phyloP scores from a whole-genome alignment of 2,329 filamentous ascomycete genomes.

The Xenoacremonium recifei region DNA sequence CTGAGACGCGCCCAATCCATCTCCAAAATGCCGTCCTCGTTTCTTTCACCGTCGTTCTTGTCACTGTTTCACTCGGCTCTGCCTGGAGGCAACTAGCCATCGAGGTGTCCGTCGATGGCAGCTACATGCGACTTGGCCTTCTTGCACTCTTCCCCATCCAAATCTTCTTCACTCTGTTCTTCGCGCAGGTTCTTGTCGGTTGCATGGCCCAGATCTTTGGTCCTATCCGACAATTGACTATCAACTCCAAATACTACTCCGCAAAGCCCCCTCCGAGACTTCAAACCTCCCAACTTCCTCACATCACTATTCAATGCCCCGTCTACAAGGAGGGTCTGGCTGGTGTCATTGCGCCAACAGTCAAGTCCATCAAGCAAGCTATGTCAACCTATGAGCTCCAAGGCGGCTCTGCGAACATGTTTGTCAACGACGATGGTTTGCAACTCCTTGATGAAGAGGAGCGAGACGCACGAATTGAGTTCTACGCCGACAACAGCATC shows the following conservation, averaged over 20 bases:
- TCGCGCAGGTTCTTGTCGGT: conserved; percentile 74
- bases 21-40: conserved; percentile 70
- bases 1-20: conserved; percentile 65
- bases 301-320: conserved; percentile 81
- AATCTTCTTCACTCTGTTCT: conserved; percentile 80
- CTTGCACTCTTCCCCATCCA: conserved; percentile 67
- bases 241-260: conserved; percentile 82
- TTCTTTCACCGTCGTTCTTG: conserved; percentile 62
- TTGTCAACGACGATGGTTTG: conserved; percentile 73
- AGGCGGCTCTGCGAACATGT: conserved; percentile 75
- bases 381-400: conserved; percentile 76
- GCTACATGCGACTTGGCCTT: conserved; percentile 62
- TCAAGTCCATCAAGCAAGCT: conserved; percentile 74
- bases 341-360: conserved; percentile 73
- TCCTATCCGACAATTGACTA: conserved; percentile 68
- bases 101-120: conserved; percentile 63
- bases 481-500: conserved; percentile 67
- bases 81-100: conserved; percentile 69
- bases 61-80: conserved; percentile 65
- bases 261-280: conserved; percentile 66
- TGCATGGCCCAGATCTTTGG: conserved; percentile 75
- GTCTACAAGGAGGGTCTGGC: conserved; percentile 83
- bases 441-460: conserved; percentile 65
- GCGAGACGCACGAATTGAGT: conserved; percentile 61
- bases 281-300: conserved; percentile 57